Conservation (phyloP, 176 grass and related monocot species). For the Oryza longistaminata region DNA sequence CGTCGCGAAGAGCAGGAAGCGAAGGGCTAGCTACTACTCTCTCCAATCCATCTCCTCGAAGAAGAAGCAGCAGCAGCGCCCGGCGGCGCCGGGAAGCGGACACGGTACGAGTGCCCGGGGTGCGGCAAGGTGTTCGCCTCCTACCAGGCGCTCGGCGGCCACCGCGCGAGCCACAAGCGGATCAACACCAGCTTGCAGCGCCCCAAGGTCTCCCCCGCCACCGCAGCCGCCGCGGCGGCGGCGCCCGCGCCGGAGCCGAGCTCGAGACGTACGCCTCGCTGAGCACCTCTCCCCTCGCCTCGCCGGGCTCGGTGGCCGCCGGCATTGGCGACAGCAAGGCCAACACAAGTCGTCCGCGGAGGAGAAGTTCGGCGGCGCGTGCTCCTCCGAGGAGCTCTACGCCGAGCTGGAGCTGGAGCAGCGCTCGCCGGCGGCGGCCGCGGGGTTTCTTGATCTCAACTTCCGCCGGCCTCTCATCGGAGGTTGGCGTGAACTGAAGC, state of each 20-base stretch:
- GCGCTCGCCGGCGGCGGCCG: background rate
- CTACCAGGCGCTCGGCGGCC: conserved; percentile 80
- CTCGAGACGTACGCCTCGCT: conserved; percentile 45
- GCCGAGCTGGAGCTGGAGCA: conserved; percentile 22
- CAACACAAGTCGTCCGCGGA: background rate
- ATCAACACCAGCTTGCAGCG: conserved; percentile 61
- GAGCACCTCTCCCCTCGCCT: conserved; percentile 34
- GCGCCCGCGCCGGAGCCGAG: conserved; percentile 37
- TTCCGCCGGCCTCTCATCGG: conserved; percentile 45
- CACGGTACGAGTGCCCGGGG: conserved; percentile 48
- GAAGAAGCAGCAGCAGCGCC: conserved; percentile 9
- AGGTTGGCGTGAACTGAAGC: conserved; percentile 48
- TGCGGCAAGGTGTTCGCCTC: conserved; percentile 67
- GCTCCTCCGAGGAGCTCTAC: conserved; percentile 29
- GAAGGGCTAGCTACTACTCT: conserved; percentile 29
- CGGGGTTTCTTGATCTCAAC: conserved; percentile 65
- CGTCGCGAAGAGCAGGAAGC: conserved; percentile 22
- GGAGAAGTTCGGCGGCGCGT: conserved; percentile 30
- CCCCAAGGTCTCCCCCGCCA: background rate
- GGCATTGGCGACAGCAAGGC: conserved; percentile 12
- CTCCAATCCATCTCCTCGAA: conserved; percentile 25
- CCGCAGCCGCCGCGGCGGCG: background rate
- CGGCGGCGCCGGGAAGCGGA: conserved; percentile 39
- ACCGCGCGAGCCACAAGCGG: conserved; percentile 75
- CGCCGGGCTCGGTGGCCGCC: conserved; percentile 31